These are phyloP conservation scores for Niebla homalea DNA, from an alignment of 495 filamentous ascomycete genomes.

Conservation along the genomic window DNA sequence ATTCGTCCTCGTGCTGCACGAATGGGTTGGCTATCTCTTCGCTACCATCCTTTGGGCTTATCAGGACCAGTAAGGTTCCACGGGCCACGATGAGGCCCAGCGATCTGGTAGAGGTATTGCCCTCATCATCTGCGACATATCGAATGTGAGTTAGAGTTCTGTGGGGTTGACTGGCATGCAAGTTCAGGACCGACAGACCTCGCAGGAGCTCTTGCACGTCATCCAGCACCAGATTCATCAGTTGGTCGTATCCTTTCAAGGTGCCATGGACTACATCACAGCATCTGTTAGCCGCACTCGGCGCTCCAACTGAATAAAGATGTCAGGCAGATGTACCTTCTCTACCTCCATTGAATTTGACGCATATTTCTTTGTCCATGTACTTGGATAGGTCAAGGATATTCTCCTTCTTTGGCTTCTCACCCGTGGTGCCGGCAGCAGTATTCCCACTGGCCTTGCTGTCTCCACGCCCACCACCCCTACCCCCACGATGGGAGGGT, in stretches of 20 bases:
- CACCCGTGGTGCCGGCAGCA: slow-evolving; percentile 37
- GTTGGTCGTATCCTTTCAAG: slow-evolving; percentile 87
- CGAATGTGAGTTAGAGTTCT: not conserved
- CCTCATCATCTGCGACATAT: slow-evolving; percentile 61
- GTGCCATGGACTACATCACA: slow-evolving; percentile 56
- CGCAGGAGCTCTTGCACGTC: slow-evolving; percentile 80
- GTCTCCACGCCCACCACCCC: slow-evolving; percentile 32
- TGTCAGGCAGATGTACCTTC: slow-evolving; percentile 49
- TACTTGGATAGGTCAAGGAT: slow-evolving; percentile 92
- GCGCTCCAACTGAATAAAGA: not conserved
- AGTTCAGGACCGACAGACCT: slow-evolving; percentile 38
- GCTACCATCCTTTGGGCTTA: slow-evolving; percentile 86
- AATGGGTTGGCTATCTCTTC: slow-evolving; percentile 96
- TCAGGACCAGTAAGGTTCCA: slow-evolving; percentile 80
- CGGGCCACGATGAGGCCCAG: slow-evolving; percentile 86
- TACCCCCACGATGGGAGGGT: slow-evolving; percentile 23
- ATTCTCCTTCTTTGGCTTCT: slow-evolving; percentile 93
- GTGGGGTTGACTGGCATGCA: slow-evolving; percentile 4
- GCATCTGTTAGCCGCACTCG: slow-evolving; percentile 3
- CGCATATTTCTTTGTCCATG: slow-evolving; percentile 85
- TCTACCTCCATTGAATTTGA: slow-evolving; percentile 92
- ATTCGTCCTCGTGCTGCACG: slow-evolving; percentile 47
- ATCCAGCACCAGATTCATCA: slow-evolving; percentile 96
- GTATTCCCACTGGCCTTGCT: slow-evolving; percentile 26
- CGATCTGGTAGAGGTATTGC: slow-evolving; percentile 68